Conservation (phyloP, 176 grass and related monocot genomes). For the Oryza meridionalis region DNA sequence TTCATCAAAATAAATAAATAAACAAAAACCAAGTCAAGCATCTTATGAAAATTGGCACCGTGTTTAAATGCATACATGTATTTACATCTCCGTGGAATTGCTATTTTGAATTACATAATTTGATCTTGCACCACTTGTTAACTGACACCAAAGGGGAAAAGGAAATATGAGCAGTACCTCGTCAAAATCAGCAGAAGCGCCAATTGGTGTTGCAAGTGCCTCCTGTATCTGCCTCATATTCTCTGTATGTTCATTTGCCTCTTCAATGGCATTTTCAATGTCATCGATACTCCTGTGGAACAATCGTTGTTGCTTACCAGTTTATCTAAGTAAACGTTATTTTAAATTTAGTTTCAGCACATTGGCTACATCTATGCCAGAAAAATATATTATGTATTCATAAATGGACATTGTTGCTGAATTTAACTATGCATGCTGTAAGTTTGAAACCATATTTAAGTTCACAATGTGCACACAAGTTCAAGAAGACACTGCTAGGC, state of each 20-base stretch:
- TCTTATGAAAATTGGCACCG: neutral
- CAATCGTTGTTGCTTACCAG: neutral
- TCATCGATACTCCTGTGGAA: constrained; percentile 60
- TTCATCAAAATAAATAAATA: neutral
- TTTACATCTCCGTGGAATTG: neutral
- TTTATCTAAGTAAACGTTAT: neutral
- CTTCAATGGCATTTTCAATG: constrained; percentile 62
- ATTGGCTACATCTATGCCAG: neutral
- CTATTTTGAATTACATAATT: neutral
- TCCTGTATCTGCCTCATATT: constrained; percentile 74
- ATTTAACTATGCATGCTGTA: neutral
- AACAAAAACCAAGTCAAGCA: neutral
- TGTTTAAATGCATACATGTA: neutral
- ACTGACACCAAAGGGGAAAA: neutral
- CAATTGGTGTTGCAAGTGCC: constrained; percentile 47
- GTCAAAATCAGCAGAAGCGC: constrained; percentile 62
- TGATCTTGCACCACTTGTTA: neutral
- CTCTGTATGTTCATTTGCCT: constrained; percentile 56
- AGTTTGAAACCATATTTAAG: neutral
- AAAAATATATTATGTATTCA: neutral
- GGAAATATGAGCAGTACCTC: constrained; percentile 43
- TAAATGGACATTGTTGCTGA: neutral
- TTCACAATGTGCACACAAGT: neutral
- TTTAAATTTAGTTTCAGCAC: neutral
- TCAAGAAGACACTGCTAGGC: neutral